These are phyloP conservation scores for Hortaea werneckii DNA, from an alignment of 2,329 filamentous ascomycete species.

Conservation along the genomic window DNA sequence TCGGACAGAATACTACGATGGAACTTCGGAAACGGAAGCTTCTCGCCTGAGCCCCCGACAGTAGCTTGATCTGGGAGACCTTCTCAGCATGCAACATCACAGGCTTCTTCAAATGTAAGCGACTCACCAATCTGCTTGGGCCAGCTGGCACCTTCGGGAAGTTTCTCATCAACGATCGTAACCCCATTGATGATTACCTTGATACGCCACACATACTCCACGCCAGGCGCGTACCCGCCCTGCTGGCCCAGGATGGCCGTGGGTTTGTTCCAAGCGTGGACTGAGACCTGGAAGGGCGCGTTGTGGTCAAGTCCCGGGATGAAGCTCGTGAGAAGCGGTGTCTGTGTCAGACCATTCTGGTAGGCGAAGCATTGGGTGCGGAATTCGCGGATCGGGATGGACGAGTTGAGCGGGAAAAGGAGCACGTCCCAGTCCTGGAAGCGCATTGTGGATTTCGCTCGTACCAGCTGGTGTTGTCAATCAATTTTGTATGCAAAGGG, in stretches of 20 bases:
- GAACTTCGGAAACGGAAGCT: conserved; percentile 62
- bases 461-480: too few relatives aligned
- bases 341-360: conserved; percentile 2
- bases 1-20: conserved; percentile 59
- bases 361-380: conserved; percentile 61
- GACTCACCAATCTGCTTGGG: conserved; percentile 44
- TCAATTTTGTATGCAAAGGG: too few relatives aligned
- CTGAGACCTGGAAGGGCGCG: conserved; percentile 57
- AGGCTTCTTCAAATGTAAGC: not conserved
- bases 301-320: conserved; percentile 53
- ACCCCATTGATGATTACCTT: conserved; percentile 60
- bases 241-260: conserved; percentile 14
- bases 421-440: conserved; percentile 82
- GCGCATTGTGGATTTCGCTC: conserved; percentile 48
- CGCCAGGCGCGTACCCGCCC: conserved; percentile 4
- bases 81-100: not conserved
- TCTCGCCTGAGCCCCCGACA: not conserved
- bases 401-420: conserved; percentile 56
- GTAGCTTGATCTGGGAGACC: not conserved
- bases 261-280: conserved; percentile 61
- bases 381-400: conserved; percentile 71
- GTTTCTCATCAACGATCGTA: conserved; percentile 40
- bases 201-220: conserved; percentile 24
- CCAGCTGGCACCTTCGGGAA: conserved; percentile 44
- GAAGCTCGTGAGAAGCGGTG: conserved; percentile 51